Conservation (phyloP, 2,329 filamentous ascomycete genomes). For the Aspergillus neoniger region DNA sequence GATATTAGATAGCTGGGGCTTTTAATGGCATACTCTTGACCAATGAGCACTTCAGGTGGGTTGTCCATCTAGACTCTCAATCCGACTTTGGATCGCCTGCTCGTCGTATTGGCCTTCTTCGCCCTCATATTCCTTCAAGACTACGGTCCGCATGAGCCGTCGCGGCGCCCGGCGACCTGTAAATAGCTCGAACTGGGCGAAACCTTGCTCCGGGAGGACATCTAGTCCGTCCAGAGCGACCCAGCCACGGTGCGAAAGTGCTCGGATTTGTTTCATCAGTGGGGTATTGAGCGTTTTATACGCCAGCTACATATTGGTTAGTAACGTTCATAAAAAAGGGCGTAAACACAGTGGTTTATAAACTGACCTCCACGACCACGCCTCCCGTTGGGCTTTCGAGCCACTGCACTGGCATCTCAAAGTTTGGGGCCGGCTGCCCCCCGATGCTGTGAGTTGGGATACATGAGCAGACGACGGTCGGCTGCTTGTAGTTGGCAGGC, state of each 20-base stretch:
- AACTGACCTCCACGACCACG: slow-evolving; percentile 44
- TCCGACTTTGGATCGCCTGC: slow-evolving; percentile 30
- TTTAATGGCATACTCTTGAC: background rate
- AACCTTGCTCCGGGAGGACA: slow-evolving; percentile 43
- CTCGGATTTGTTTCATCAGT: slow-evolving; percentile 40
- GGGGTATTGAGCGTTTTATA: slow-evolving; percentile 44
- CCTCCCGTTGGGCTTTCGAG: slow-evolving; percentile 43
- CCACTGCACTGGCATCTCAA: slow-evolving; percentile 40
- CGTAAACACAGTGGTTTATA: background rate
- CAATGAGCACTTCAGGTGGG: slow-evolving; percentile 25
- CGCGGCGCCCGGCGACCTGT: slow-evolving; percentile 42
- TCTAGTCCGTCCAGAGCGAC: slow-evolving; percentile 44
- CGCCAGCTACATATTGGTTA: slow-evolving; percentile 31
- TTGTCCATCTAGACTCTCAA: slow-evolving; percentile 37
- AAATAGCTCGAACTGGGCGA: slow-evolving; percentile 44
- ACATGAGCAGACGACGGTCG: slow-evolving; percentile 42
- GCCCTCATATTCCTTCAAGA: slow-evolving; percentile 37
- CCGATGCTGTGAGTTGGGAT: slow-evolving; percentile 42
- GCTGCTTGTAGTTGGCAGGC: slow-evolving; percentile 38
- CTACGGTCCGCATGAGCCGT: slow-evolving; percentile 40
- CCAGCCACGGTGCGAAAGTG: slow-evolving; percentile 40
- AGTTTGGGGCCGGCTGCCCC: slow-evolving; percentile 38
- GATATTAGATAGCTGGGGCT: no score
- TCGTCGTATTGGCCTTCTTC: slow-evolving; percentile 38
- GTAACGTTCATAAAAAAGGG: background rate